phyloP scores from a whole-genome alignment of 202 grass and related monocot species.

The Dendrocalamus latiflorus region DNA sequence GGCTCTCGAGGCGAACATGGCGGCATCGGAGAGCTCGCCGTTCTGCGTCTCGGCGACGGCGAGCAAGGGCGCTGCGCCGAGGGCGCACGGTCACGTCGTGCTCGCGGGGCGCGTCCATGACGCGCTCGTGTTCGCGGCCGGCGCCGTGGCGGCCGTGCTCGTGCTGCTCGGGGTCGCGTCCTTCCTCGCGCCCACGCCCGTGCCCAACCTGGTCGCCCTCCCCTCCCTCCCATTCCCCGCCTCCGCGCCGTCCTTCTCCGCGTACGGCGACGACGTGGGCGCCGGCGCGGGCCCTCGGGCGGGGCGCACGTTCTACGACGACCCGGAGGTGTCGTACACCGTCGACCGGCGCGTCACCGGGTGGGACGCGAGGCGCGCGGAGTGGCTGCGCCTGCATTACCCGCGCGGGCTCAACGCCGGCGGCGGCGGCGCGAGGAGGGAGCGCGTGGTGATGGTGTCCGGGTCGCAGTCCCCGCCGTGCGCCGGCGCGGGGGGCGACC shows the following conservation, averaged over 20 bases:
- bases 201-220: slow-evolving; percentile 22
- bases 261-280: fast-evolving
- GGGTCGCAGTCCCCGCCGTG: slow-evolving; percentile 54
- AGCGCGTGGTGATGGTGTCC: slow-evolving; percentile 52
- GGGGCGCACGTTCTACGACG: slow-evolving; percentile 42
- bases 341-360: slow-evolving; percentile 1
- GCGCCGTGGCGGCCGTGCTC: slow-evolving; percentile 20
- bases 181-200: slow-evolving; percentile 28
- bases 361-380: slow-evolving; percentile 53
- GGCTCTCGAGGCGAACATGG: neutral
- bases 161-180: slow-evolving; percentile 38
- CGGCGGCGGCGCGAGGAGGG: neutral
- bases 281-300: neutral
- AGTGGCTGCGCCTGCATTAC: slow-evolving; percentile 36
- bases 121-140: slow-evolving; percentile 32
- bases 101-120: neutral
- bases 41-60: neutral
- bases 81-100: neutral
- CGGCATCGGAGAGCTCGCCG: slow-evolving; percentile 1
- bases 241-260: neutral
- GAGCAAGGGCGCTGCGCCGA: neutral
- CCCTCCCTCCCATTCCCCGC: no score
- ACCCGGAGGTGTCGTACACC: slow-evolving; percentile 24
- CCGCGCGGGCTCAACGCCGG: slow-evolving; percentile 1
- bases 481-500: slow-evolving; percentile 37